phyloP scores from a whole-genome alignment of 2,329 filamentous ascomycete species.

The Triangularia setosa region DNA sequence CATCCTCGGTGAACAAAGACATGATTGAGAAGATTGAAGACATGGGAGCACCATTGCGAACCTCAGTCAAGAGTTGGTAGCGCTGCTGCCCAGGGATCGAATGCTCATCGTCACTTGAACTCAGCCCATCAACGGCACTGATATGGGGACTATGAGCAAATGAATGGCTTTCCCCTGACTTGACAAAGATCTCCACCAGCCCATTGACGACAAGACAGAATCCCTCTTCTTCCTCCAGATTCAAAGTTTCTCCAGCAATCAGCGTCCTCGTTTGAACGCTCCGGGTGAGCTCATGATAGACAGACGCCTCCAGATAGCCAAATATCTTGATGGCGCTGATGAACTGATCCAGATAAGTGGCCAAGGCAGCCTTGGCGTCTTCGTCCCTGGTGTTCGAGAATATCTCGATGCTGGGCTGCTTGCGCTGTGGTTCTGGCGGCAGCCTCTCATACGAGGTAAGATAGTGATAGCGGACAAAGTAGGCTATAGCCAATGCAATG shows the following conservation, averaged over 20 bases:
- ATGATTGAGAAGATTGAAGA: slow-evolving; percentile 97
- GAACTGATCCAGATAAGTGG: slow-evolving; percentile 98
- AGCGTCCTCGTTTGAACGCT: slow-evolving; percentile 98
- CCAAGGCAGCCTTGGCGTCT: slow-evolving; percentile 81
- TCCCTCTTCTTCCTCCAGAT: slow-evolving; percentile 95
- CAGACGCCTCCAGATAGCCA: slow-evolving; percentile 90
- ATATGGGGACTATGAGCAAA: slow-evolving; percentile 39
- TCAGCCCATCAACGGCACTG: slow-evolving; percentile 31
- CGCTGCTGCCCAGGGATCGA: slow-evolving; percentile 66
- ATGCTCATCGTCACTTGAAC: slow-evolving; percentile 58
- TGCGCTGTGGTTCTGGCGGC: slow-evolving; percentile 89
- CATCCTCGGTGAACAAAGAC: slow-evolving; percentile 92
- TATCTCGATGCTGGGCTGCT: slow-evolving; percentile 91
- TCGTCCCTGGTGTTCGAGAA: slow-evolving; percentile 91
- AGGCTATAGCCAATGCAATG: slow-evolving; percentile 71
- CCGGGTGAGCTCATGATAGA: slow-evolving; percentile 94
- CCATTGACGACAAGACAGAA: slow-evolving; percentile 98
- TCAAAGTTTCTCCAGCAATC: slow-evolving; percentile 90
- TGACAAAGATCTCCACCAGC: slow-evolving; percentile 95
- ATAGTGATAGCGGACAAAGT: slow-evolving; percentile 91
- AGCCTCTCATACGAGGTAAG: slow-evolving; percentile 95
- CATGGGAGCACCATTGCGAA: slow-evolving; percentile 97
- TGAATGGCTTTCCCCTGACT: slow-evolving; percentile 59
- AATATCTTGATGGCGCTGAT: slow-evolving; percentile 98
- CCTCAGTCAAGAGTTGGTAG: slow-evolving; percentile 93